Conservation (phyloP, 305 asterid species). For the Fraxinus greggii region DNA sequence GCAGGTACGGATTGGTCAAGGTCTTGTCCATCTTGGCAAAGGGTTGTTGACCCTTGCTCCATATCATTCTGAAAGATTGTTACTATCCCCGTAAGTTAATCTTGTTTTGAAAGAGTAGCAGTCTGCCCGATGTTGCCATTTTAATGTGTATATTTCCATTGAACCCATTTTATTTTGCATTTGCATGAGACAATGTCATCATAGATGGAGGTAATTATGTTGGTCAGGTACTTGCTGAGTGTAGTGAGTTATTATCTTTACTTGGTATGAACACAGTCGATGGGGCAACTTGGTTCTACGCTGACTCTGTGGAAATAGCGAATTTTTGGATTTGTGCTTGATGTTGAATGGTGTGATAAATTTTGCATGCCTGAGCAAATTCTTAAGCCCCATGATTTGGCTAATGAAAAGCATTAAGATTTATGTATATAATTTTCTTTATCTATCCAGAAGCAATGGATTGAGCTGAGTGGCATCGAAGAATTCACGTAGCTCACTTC, state of each 20-base stretch:
- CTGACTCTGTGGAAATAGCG: neutral
- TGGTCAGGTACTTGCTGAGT: neutral
- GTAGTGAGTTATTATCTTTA: neutral
- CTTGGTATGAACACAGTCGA: neutral
- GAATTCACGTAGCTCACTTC: neutral
- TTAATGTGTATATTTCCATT: neutral
- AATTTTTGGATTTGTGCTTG: neutral
- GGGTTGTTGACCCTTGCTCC: slow-evolving; percentile 91
- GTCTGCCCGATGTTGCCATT: neutral
- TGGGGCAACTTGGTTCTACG: neutral
- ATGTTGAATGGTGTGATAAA: neutral
- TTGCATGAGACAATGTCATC: neutral
- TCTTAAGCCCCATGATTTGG: neutral
- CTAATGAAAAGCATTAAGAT: neutral
- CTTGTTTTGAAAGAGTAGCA: neutral
- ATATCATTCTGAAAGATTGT: slow-evolving; percentile 81
- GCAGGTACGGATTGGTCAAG: slow-evolving; percentile 97
- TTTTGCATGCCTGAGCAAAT: neutral
- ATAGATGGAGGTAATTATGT: neutral
- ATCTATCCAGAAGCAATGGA: neutral
- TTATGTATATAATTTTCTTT: neutral
- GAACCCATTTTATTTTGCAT: slow-evolving; percentile 5
- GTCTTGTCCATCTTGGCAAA: slow-evolving; percentile 90
- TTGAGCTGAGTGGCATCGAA: neutral
- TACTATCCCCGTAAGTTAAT: slow-evolving; percentile 77